phyloP scores from a whole-genome alignment of 1,284 basidiomycete species.

The Cutaneotrichosporon arboriforme region DNA sequence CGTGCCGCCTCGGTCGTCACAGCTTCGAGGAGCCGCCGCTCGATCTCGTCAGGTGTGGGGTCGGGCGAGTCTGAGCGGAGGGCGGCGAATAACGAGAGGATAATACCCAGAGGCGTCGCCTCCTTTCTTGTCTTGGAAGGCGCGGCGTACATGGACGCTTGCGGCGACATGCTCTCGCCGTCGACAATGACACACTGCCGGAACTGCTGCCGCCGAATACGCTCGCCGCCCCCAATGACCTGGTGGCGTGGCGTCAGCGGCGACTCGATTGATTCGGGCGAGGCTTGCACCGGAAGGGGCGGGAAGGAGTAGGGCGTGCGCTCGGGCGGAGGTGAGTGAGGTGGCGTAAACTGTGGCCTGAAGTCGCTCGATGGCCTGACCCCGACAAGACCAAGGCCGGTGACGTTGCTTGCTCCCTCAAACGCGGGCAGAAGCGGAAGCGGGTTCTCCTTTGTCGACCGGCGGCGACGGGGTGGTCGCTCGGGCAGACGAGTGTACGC shows the following conservation, averaged over 20 bases:
- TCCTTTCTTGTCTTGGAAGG: neutral
- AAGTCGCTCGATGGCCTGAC: no score
- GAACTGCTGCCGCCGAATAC: constrained; percentile 7
- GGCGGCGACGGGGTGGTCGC: neutral
- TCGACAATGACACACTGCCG: constrained; percentile 20
- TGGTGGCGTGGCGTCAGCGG: neutral
- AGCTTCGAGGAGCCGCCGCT: neutral
- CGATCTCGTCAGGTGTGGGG: neutral
- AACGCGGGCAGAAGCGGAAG: neutral
- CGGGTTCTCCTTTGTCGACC: neutral
- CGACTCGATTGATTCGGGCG: neutral
- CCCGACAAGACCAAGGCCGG: no score
- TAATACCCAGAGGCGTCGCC: neutral
- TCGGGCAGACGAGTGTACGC: constrained; percentile 1
- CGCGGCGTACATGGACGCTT: neutral
- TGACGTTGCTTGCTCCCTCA: no score
- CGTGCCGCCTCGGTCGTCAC: constrained; percentile 9
- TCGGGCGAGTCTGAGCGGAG: neutral
- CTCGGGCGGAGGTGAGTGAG: neutral
- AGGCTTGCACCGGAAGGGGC: neutral
- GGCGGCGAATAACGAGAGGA: constrained; percentile 4
- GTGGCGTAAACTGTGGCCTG: neutral
- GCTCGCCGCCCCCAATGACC: neutral
- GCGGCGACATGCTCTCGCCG: constrained; percentile 11
- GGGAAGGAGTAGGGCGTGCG: neutral